Evolutionary conservation across 768 basidiomycete genomes (phyloP).

Genomic region (Favolaschia claudopus): DNA sequence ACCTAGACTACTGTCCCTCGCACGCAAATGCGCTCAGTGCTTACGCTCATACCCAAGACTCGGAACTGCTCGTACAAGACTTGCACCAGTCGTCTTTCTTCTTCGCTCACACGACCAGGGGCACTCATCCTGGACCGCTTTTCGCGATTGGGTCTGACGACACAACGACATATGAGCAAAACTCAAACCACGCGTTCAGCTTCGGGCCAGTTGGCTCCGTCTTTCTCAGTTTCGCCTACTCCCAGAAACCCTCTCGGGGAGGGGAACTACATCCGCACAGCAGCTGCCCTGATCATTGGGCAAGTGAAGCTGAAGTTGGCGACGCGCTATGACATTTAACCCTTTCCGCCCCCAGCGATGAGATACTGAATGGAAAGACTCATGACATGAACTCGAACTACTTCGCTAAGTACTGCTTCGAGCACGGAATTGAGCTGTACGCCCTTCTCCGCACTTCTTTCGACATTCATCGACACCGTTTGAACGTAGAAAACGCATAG

Average conservation of each 20-base stretch:
- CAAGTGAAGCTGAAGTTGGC: slow-evolving; percentile 36
- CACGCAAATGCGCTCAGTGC: slow-evolving; percentile 3
- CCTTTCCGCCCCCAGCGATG: slow-evolving; percentile 61
- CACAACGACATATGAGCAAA: slow-evolving; percentile 9
- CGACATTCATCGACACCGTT: slow-evolving; percentile 28
- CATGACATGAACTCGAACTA: slow-evolving; percentile 84
- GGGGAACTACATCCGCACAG: slow-evolving; percentile 74
- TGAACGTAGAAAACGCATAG: slow-evolving; percentile 75
- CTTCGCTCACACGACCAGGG: slow-evolving; percentile 20
- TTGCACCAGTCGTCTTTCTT: neutral
- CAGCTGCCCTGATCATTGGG: slow-evolving; percentile 83
- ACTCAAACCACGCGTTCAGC: neutral
- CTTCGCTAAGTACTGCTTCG: slow-evolving; percentile 90
- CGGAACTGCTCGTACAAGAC: neutral
- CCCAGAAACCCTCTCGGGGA: slow-evolving; percentile 74
- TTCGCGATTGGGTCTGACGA: slow-evolving; percentile 9
- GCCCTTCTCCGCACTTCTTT: slow-evolving; percentile 20
- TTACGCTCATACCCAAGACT: neutral
- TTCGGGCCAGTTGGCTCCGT: neutral
- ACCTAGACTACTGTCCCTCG: neutral
- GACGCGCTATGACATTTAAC: neutral
- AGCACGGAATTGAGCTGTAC: slow-evolving; percentile 84
- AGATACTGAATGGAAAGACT: slow-evolving; percentile 93
- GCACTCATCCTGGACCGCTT: neutral
- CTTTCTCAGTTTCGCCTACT: slow-evolving; percentile 62